Percentiles rank a stretch among this genome's conserved stretches.
Conservation (phyloP, 108 stramenopile genomes). For the Nannochloropsis salina region DNA sequence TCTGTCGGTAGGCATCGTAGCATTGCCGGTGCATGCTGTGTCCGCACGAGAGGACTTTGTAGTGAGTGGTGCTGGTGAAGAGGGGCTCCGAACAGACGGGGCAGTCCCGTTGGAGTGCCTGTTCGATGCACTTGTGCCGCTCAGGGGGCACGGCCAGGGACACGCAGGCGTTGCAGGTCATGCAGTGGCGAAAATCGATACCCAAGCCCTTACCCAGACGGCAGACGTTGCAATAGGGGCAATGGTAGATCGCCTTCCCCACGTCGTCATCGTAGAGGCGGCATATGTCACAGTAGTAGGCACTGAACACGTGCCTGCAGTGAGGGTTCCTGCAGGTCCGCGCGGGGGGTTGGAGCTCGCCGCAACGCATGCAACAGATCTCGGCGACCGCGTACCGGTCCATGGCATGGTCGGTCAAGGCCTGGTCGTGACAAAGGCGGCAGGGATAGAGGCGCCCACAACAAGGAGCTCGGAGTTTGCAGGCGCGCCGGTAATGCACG, state of each 20-base stretch:
- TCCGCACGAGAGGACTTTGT: conserved; percentile 68
- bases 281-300: conserved; percentile 76
- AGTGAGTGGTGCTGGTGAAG: conserved; percentile 67
- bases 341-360: conserved; percentile 70
- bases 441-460: conserved; percentile 82
- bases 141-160: conserved; percentile 61
- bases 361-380: conserved; percentile 80
- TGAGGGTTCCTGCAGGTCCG: conserved; percentile 65
- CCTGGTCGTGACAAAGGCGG: conserved; percentile 85
- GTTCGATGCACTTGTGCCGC: conserved; percentile 76
- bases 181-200: conserved; percentile 90
- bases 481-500: conserved; percentile 75
- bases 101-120: conserved; percentile 80
- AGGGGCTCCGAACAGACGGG: conserved; percentile 81
- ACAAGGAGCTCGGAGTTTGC: conserved; percentile 77
- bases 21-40: conserved; percentile 90
- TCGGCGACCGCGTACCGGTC: conserved; percentile 79
- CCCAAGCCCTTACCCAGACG: conserved; percentile 80
- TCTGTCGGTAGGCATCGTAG: conserved; percentile 55
- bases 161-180: conserved; percentile 95
- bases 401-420: conserved; percentile 62
- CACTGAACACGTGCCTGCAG: background rate
- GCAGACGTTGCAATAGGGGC: conserved; percentile 91
- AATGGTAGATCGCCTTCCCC: conserved; percentile 66
- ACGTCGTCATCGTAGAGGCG: conserved; percentile 78